Base-by-base conservation (phyloP, 1,139 yeast genomes). In the Tardiomyces depauwii region DNA sequence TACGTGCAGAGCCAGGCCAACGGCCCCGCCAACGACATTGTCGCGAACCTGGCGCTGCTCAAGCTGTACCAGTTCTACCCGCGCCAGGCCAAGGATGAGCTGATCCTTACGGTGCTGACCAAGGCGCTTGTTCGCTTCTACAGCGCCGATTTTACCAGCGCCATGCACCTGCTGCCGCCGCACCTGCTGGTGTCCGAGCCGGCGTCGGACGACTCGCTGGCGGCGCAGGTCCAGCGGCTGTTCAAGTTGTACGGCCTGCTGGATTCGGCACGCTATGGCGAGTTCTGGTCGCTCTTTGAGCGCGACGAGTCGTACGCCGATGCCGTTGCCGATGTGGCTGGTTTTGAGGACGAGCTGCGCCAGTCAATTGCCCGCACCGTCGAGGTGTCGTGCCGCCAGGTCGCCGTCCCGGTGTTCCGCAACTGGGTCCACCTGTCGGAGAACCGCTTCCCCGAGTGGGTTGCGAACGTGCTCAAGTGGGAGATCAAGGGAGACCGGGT, bases 31-130 rank as follows among this genome's bases (percentile, higher is more conserved):
- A 62, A 64, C 49, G 77, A 72, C 53, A 59, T 70, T 43, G 64
- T 62, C 48, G 71, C 76, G 49, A 71, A 71, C 54, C 54, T 71
- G 55, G 77, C 76, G 1, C 60, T 72, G 30, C 61, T 72, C 48
- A 72, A 72, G 51, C 63, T 72, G 44, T 72, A 65, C 51, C 70
- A 64, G 49, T 61, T 66, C 56, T 65, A 65, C 53, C 54, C 62
- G 18, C 67, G 68, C 42, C 65, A 59, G 41, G 54, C 64, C 12
- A 61, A 61, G 38, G 73, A 72, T 47, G 71, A 69, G 13, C 55
- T 63, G 27, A 66, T 72, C 18, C 47, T 68, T 19, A 67, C 67
- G 51, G 60, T 68, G 41, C 62, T 72, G 32, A 54, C 68, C 47
- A 67, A 67, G 53, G 73, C 74, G 9, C 58, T 72, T 44, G 60